phyloP scores from a whole-genome alignment of 768 basidiomycete species.

The Auriscalpium microsporum region DNA sequence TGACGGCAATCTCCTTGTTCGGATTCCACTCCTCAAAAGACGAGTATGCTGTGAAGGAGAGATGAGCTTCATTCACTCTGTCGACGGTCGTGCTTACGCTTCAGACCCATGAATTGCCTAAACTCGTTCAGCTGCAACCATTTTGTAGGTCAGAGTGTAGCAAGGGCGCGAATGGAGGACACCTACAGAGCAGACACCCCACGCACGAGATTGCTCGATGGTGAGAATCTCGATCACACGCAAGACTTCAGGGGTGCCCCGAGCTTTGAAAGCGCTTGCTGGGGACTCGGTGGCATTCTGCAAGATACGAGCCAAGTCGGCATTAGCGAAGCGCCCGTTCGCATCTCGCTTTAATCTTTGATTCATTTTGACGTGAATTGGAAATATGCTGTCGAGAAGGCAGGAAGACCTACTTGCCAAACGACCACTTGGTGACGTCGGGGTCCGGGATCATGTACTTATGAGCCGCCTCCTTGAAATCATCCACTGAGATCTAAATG shows the following conservation, averaged over 20 bases:
- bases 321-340: constrained; percentile 46
- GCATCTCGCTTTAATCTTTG: constrained; percentile 23
- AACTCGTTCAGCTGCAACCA: constrained; percentile 15
- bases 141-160: background rate
- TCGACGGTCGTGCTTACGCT: constrained; percentile 32
- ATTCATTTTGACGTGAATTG: background rate
- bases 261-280: constrained; percentile 59
- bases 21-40: constrained; percentile 30
- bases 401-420: constrained; percentile 8
- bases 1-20: constrained; percentile 18
- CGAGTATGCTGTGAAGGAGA: constrained; percentile 3
- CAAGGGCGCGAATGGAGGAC: background rate
- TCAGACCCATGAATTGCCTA: constrained; percentile 57
- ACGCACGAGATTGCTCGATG: constrained; percentile 56
- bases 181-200: constrained; percentile 67
- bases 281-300: constrained; percentile 50
- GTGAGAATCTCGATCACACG: constrained; percentile 62
- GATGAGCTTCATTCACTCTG: background rate
- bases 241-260: constrained; percentile 59
- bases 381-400: background rate
- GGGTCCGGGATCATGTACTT: constrained; percentile 19
- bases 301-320: constrained; percentile 52
- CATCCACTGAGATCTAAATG: constrained; percentile 25
- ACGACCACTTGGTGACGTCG: constrained; percentile 22
- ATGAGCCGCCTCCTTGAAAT: constrained; percentile 15